Base-by-base conservation (phyloP, 176 grass and related monocot genomes). In the Avena atlantica region DNA sequence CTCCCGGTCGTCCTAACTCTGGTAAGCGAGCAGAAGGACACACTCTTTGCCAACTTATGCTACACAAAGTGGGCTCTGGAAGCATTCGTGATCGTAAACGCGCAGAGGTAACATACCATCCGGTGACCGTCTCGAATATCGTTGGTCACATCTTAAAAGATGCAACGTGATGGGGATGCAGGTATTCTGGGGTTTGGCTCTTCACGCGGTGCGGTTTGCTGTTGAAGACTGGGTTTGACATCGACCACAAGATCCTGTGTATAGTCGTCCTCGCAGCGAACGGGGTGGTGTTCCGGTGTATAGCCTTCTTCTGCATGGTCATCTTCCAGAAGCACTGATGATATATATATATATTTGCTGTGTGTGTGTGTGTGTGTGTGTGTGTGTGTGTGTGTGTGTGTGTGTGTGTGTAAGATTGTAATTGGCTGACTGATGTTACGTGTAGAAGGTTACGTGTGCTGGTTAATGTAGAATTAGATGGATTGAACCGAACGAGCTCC, bases 41-140 rank as follows among this genome's bases (percentile, higher is more conserved):
- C 84, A 0, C 31, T 87, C 47, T 61, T 97, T 36, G 77, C 88
- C 27, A 92, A 97, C 14, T 80, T 97, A 10, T 97, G 95, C 88
- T 97, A 97, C 90, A 97, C 95, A 10, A 97, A 97, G 83, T 97
- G 95, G 95, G 95, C 95, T 10, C 78, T 97, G 1, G 95, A 97
- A 86, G 95, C 88, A 4, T 97, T 97, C 45, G 94, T 97, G 24
- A 89, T 97, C 48, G 92, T 86, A 4, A 97, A 97, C 80, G 94
- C 87, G 51, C 65, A 97, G 86, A 92, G 68, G 88, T 97, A 91
- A 97, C 55, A 12, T 47, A 47, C 9, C 45, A 47, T 47, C 1
- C 37, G 37, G 37, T 1, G 37, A 42, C 1, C 37, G 37, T 42
- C 37, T 42, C 37, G 37, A 42, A 42, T 42, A 42, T 42, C 37